Evolutionary conservation across 768 basidiomycete genomes (phyloP).

Genomic region (Candolleomyces eurysporus): DNA sequence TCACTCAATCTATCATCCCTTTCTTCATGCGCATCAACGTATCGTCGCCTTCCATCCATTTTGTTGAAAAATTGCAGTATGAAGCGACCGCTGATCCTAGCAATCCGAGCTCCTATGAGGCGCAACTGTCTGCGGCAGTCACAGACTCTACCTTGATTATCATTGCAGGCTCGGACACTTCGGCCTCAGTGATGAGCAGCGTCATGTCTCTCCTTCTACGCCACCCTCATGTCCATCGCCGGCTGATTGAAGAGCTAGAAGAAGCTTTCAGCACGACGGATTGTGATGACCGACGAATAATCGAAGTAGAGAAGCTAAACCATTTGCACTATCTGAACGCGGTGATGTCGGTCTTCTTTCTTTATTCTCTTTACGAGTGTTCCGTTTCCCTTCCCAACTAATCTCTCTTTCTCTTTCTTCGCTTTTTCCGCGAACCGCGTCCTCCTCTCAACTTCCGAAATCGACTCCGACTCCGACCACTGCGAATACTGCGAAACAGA

Average conservation of each 20-base stretch:
- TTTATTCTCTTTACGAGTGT: not conserved
- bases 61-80: conserved; percentile 4
- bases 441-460: not conserved
- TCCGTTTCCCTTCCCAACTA: not conserved
- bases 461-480: not conserved
- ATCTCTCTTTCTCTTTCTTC: not conserved
- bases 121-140: conserved; percentile 10
- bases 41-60: conserved; percentile 5
- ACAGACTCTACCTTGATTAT: conserved; percentile 20
- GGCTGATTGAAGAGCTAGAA: conserved; percentile 23
- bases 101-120: conserved; percentile 5
- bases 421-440: not conserved
- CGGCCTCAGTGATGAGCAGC: conserved; percentile 22
- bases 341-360: conserved; percentile 27
- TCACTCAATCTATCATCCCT: not conserved
- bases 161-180: conserved; percentile 33
- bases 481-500: conserved; percentile 15
- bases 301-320: conserved; percentile 21
- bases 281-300: conserved; percentile 6
- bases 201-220: conserved; percentile 26
- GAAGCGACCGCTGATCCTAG: conserved; percentile 12
- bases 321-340: conserved; percentile 29
- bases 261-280: conserved; percentile 9
- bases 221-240: conserved; percentile 19
- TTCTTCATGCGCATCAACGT: not conserved